Evolutionary conservation across 345 rosid genomes (phyloP).

Genomic region (Populus deltoides): DNA sequence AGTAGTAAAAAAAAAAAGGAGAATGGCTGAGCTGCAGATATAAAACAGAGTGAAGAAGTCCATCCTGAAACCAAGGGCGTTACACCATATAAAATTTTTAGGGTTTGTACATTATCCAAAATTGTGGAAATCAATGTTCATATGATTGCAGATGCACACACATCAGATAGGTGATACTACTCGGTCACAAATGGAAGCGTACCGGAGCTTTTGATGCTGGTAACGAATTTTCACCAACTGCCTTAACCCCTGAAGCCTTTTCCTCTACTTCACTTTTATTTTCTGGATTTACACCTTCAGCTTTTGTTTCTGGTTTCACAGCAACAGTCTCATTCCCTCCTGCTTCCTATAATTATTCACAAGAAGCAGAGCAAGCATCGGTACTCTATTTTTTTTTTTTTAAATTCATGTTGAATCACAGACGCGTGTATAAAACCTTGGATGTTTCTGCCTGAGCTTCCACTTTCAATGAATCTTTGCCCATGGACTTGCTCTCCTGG

Average conservation of each 20-base stretch:
- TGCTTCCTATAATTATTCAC: conserved; percentile 38
- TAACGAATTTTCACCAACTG: conserved; percentile 32
- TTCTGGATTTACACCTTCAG: conserved; percentile 30
- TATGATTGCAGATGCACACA: background rate
- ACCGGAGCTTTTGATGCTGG: conserved; percentile 49
- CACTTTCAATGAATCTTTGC: conserved; percentile 47
- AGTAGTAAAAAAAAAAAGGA: background rate
- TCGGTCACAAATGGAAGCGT: conserved; percentile 10
- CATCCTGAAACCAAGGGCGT: background rate
- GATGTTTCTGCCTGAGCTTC: conserved; percentile 44
- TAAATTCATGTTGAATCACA: background rate
- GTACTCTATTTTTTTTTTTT: background rate
- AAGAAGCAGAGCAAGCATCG: background rate
- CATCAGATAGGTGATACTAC: background rate
- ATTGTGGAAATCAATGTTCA: background rate
- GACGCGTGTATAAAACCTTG: conserved; percentile 28
- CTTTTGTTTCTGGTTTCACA: conserved; percentile 40
- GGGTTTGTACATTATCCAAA: background rate
- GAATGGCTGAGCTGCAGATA: background rate
- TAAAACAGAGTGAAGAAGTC: background rate
- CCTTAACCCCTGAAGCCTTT: conserved; percentile 34
- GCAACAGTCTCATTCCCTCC: conserved; percentile 21
- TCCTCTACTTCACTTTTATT: conserved; percentile 48
- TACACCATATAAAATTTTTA: background rate
- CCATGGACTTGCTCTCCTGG: conserved; percentile 59